Percentiles rank a stretch among this genome's conserved stretches.
Conservation (phyloP, 495 filamentous ascomycete species). For the Bryoglossum gracile region DNA sequence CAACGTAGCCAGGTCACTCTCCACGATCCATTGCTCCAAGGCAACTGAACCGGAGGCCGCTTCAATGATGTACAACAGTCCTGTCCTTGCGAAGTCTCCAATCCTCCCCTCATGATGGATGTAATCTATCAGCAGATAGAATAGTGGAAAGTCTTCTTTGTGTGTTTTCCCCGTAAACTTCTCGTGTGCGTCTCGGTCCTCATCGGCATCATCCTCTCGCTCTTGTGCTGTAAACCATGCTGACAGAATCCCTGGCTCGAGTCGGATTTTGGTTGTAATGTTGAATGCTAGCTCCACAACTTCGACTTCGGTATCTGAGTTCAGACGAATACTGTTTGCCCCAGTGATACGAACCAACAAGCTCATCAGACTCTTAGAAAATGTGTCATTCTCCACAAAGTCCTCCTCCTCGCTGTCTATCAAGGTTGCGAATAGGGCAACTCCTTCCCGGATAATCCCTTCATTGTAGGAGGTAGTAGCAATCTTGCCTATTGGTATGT, state of each 20-base stretch:
- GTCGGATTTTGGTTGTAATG: slow-evolving; percentile 86
- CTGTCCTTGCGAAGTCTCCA: slow-evolving; percentile 96
- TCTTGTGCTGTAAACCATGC: slow-evolving; percentile 70
- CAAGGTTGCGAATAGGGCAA: slow-evolving; percentile 76
- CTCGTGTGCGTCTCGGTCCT: slow-evolving; percentile 38
- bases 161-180: slow-evolving; percentile 79
- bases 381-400: slow-evolving; percentile 75
- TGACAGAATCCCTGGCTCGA: slow-evolving; percentile 74
- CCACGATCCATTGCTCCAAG: slow-evolving; percentile 91
- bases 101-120: slow-evolving; percentile 89
- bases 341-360: slow-evolving; percentile 63
- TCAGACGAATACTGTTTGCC: slow-evolving; percentile 51
- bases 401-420: slow-evolving; percentile 95
- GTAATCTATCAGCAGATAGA: slow-evolving; percentile 91
- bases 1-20: slow-evolving; percentile 90
- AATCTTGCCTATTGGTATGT: slow-evolving; percentile 77
- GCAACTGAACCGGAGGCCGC: slow-evolving; percentile 73
- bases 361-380: slow-evolving; percentile 76
- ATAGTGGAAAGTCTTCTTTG: slow-evolving; percentile 90
- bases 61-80: slow-evolving; percentile 92
- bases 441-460: slow-evolving; percentile 70
- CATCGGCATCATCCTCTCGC: slow-evolving; percentile 24
- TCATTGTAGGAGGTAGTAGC: slow-evolving; percentile 73
- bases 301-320: slow-evolving; percentile 68
- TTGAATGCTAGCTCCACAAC: slow-evolving; percentile 90